phyloP scores from a whole-genome alignment of 1,284 basidiomycete species.

The Rhodotorula sp. region DNA sequence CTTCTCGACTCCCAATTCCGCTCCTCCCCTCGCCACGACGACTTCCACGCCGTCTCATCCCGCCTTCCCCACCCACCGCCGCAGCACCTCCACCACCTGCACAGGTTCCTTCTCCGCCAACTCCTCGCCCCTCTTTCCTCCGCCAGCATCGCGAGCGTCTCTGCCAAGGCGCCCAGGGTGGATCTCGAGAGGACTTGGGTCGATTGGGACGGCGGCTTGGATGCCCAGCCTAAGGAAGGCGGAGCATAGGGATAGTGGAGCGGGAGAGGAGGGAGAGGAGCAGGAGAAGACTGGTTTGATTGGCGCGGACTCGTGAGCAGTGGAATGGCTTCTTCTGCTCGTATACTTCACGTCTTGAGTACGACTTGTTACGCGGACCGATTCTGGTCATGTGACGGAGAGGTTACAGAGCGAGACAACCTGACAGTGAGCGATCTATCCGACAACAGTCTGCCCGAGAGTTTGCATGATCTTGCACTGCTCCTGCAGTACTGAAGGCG shows the following conservation, averaged over 20 bases:
- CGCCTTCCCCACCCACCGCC: neutral
- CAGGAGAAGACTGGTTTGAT: neutral
- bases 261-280: neutral
- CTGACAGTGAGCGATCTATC: too few relatives aligned
- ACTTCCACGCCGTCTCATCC: neutral
- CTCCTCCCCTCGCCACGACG: neutral
- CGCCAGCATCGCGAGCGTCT: neutral
- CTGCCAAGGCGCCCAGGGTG: neutral
- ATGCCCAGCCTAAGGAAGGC: constrained; percentile 1
- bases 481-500: neutral
- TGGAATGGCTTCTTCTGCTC: neutral
- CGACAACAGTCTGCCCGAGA: too few relatives aligned
- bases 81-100: neutral
- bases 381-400: too few relatives aligned
- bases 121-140: neutral
- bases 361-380: too few relatives aligned
- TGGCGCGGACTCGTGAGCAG: neutral
- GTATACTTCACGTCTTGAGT: neutral
- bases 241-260: neutral
- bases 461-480: neutral
- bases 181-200: constrained; percentile 11
- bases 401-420: too few relatives aligned
- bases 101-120: neutral
- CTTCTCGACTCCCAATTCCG: neutral
- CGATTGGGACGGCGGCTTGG: constrained; percentile 7